Evolutionary conservation across 2,329 filamentous ascomycete genomes (phyloP).

Genomic region (Arachnopeziza araneosa): DNA sequence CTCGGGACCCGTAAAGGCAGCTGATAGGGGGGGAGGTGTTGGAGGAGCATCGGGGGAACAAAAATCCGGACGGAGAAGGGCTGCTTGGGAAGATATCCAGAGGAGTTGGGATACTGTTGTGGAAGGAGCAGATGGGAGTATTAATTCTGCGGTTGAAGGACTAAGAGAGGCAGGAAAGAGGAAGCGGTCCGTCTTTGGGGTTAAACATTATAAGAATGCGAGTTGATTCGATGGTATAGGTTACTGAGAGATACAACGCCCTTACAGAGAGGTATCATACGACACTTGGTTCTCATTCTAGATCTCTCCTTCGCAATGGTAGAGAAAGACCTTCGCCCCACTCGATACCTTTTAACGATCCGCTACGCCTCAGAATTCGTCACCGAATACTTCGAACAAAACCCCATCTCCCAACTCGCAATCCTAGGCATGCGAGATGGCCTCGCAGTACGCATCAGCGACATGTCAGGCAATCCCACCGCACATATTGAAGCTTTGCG

Average conservation of each 20-base stretch:
- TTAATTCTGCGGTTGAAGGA: slow-evolving; percentile 66
- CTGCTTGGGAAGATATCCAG: slow-evolving; percentile 62
- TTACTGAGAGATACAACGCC: slow-evolving; percentile 91
- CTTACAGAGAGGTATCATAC: slow-evolving; percentile 91
- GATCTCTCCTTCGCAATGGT: slow-evolving; percentile 92
- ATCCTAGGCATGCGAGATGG: slow-evolving; percentile 93
- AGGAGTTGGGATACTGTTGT: slow-evolving; percentile 68
- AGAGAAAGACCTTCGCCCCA: slow-evolving; percentile 91
- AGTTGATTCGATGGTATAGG: slow-evolving; percentile 39
- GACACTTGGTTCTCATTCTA: slow-evolving; percentile 85
- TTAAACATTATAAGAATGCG: neutral
- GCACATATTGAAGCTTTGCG: slow-evolving; percentile 78
- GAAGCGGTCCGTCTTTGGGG: slow-evolving; percentile 43
- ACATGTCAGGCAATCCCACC: slow-evolving; percentile 85
- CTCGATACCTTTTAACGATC: slow-evolving; percentile 74
- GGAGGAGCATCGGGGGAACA: slow-evolving; percentile 27
- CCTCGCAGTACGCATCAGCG: slow-evolving; percentile 76
- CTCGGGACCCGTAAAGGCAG: slow-evolving; percentile 20
- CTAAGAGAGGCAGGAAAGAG: slow-evolving; percentile 79
- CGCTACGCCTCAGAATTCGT: slow-evolving; percentile 84
- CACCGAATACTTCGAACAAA: slow-evolving; percentile 94
- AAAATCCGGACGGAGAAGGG: slow-evolving; percentile 36
- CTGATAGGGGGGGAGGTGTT: slow-evolving; percentile 14
- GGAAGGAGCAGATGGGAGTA: slow-evolving; percentile 72
- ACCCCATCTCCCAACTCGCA: slow-evolving; percentile 92